phyloP scores from a whole-genome alignment of 2,329 filamentous ascomycete species.

The Amesomyces nigricolor region DNA sequence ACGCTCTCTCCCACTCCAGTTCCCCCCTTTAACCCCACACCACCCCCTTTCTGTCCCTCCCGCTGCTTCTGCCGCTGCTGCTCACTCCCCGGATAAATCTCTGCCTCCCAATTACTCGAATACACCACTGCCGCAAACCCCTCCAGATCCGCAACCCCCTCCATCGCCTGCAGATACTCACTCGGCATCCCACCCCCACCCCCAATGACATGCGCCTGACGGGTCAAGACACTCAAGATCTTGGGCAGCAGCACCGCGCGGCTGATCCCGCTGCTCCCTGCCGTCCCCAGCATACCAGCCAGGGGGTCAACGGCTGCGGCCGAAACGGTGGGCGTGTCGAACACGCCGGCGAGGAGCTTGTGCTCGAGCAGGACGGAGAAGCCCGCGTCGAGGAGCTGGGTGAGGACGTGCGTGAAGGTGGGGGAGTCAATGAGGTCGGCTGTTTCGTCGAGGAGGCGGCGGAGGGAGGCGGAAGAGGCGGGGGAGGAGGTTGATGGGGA shows the following conservation, averaged over 20 bases:
- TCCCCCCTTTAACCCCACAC: neutral
- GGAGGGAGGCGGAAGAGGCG: conserved; percentile 55
- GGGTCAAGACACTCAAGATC: conserved; percentile 80
- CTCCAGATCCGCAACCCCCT: conserved; percentile 68
- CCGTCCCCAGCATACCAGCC: neutral
- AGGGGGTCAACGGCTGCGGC: conserved; percentile 23
- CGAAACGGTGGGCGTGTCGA: conserved; percentile 44
- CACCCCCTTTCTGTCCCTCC: neutral
- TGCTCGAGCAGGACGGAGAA: conserved; percentile 80
- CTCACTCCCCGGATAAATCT: conserved; percentile 41
- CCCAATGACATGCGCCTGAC: conserved; percentile 86
- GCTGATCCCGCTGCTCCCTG: conserved; percentile 30
- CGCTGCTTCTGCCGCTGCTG: neutral
- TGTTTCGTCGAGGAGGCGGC: conserved; percentile 88
- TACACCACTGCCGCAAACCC: conserved; percentile 85
- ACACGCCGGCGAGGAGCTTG: conserved; percentile 74
- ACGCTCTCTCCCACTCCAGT: conserved; percentile 40
- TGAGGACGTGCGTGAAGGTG: conserved; percentile 79
- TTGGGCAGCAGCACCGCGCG: conserved; percentile 67
- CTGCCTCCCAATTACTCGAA: conserved; percentile 72
- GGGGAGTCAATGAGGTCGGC: conserved; percentile 94
- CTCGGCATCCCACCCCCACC: conserved; percentile 56
- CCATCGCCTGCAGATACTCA: conserved; percentile 69
- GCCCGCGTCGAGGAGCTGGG: conserved; percentile 76
- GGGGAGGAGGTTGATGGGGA: conserved; percentile 32